Base-by-base conservation (phyloP, 345 rosid species). In the Euphorbia tirucalli region DNA sequence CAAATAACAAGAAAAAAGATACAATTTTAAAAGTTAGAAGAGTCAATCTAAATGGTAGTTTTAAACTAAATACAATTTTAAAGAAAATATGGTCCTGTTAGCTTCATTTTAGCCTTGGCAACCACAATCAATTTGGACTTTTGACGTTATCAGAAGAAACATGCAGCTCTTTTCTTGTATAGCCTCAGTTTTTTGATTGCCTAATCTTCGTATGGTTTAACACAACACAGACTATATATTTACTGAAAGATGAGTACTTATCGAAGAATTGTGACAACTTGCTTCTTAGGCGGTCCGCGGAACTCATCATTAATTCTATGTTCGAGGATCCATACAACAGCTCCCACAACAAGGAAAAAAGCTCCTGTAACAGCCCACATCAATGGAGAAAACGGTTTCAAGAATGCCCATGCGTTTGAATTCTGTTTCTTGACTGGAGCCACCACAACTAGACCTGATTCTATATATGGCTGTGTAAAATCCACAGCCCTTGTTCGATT, bases 371-470 rank as follows among this genome's bases (percentile, higher is more conserved):
- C 89, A 66, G 80, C 89, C 98, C 98, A 93, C 97, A 93, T 91
- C 41, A 52, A 74, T 19, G 86, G 87, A 65, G 96, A 87, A 79
- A 93, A 93, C 56, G 98, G 97, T 19, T 85, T 80, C 82, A 82
- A 76, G 77, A 93, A 93, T 60, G 93, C 84, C 97, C 97, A 93
- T 35, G 92, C 83, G 74, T 70, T 87, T 16, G 89, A 83, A 61
- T 84, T 88, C 55, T 74, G 70, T 84, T 91, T 87, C 71, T 73
- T 87, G 28, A 88, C 97, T 3, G 93, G 87, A 71, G 98, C 92
- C 77, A 93, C 93, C 37, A 93, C 98, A 9, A 93, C 96, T 60
- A 93, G 85, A 55, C 98, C 98, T 2, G 97, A 89, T 65, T 93
- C 98, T 68, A 86, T 83, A 39, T 86, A 93, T 0, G 98, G 98